phyloP scores from a whole-genome alignment of 345 rosid species.

The Gossypium herbaceum region DNA sequence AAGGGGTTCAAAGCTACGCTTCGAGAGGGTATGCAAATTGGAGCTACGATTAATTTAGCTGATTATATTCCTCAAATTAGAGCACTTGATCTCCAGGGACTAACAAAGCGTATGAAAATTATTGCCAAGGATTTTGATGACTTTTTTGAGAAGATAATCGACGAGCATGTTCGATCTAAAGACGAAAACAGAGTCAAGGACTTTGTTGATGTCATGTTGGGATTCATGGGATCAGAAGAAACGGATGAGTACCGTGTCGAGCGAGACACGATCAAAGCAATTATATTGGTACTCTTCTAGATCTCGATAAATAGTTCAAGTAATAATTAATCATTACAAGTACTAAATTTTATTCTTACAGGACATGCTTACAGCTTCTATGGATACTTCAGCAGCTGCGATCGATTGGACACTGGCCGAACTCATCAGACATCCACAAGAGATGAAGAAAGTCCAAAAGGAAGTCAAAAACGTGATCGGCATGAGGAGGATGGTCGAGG shows the following conservation, averaged over 20 bases:
- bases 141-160: background rate
- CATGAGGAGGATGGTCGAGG: background rate
- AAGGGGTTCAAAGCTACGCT: background rate
- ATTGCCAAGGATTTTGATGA: background rate
- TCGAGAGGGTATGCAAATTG: background rate
- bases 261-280: background rate
- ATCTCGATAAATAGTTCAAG: background rate
- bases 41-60: background rate
- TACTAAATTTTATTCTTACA: background rate
- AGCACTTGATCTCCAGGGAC: background rate
- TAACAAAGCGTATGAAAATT: background rate
- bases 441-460: slow-evolving; percentile 25
- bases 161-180: background rate
- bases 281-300: background rate
- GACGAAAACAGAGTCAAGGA: background rate
- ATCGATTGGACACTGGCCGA: slow-evolving; percentile 34
- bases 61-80: background rate
- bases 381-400: slow-evolving; percentile 23
- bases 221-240: background rate
- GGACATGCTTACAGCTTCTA: background rate
- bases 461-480: background rate
- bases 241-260: background rate
- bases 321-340: background rate
- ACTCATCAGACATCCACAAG: slow-evolving; percentile 31
- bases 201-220: background rate